Evolutionary conservation across 2,329 filamentous ascomycete species (phyloP), one percentile per base, ranked within the genome.

Genomic region (Rutstroemia sydowiana): DNA sequence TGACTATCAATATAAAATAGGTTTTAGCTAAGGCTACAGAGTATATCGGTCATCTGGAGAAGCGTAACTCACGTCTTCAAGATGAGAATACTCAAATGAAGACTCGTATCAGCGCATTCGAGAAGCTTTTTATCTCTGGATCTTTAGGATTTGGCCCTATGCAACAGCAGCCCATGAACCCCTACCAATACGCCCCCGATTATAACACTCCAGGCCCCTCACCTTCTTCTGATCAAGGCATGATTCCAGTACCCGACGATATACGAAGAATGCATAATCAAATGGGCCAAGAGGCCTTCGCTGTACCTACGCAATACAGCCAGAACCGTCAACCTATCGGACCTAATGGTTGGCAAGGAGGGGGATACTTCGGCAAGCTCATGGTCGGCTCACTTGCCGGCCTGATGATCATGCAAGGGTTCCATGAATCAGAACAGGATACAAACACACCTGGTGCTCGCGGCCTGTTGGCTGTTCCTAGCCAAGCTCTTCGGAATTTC

Each of bases 341-440:
- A 67, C 73, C 32, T 70, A 75, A 52, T 74, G 81, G 60, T 32
- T 84, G 80, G 79, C 73, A 73, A 47, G 75, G 73, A 54, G 69
- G 72, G 5, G 77, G 77, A 1, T 84, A 82, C 55, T 76, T 79
- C 53, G 80, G 79, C 47, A 95, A 95, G 70, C 76, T 56, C 59
- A 93, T 96, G 88, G 83, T 96, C 5, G 92, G 92, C 39, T 92
- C 91, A 16, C 78, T 97, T 54, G 92, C 91, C 21, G 90, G 89
- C 13, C 74, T 97, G 16, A 95, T 97, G 91, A 78, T 96, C 31
- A 71, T 95, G 60, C 90, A 96, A 70, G 89, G 88, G 1, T 75
- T 91, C 51, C 76, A 77, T 32, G 79, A 86, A 39, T 54, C 61
- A 32, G 79, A 89, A 69, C 69, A 81, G 65, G 78, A 81, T 61